These are phyloP conservation scores for Vitis riparia DNA, from an alignment of 164 flowering plant genomes.

Conservation along the genomic window DNA sequence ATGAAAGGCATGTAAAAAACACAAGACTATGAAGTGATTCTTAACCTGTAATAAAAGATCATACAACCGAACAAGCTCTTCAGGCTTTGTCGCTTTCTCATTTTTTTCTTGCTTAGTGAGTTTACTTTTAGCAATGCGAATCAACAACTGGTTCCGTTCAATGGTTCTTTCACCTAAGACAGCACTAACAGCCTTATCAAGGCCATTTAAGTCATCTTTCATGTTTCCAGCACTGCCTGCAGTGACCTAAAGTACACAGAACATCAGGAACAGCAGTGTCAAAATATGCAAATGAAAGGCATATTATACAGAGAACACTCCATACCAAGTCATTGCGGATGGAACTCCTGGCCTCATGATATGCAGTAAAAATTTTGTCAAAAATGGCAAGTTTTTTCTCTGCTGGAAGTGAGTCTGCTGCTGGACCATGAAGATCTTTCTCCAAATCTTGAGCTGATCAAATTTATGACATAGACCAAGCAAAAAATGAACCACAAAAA, in stretches of 20 bases:
- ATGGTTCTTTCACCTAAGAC: conserved; percentile 79
- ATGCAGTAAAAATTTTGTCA: conserved; percentile 90
- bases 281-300: neutral
- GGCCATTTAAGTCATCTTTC: conserved; percentile 90
- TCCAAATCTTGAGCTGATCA: conserved; percentile 95
- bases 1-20: neutral
- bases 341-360: conserved; percentile 89
- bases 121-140: conserved; percentile 74
- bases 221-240: conserved; percentile 87
- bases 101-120: conserved; percentile 65
- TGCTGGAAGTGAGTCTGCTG: conserved; percentile 67
- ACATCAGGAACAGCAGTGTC: conserved; percentile 8
- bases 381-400: conserved; percentile 77
- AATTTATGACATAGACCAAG: neutral
- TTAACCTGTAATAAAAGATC: conserved; percentile 90
- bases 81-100: conserved; percentile 86
- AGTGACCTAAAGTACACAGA: conserved; percentile 50
- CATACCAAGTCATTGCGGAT: conserved; percentile 92
- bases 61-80: conserved; percentile 93
- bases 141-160: conserved; percentile 87
- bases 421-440: conserved; percentile 67
- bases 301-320: neutral
- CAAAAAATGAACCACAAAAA: neutral
- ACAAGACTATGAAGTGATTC: neutral
- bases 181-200: conserved; percentile 96